Conservation (phyloP, 176 grass and related monocot species). For the Carex myosuroides region DNA sequence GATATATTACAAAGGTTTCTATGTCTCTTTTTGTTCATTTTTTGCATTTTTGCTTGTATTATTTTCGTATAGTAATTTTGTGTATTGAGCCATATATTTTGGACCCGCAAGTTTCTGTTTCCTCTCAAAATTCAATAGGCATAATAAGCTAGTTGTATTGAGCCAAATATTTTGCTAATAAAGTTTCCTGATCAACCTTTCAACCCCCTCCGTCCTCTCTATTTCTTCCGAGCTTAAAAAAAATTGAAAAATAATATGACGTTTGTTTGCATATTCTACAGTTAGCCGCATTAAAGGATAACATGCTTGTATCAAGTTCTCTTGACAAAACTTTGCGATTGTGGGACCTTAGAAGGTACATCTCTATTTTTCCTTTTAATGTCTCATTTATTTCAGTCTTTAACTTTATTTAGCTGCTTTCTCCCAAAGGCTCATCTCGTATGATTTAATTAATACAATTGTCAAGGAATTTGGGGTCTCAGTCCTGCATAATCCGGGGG, state of each 20-base stretch:
- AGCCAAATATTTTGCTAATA: neutral
- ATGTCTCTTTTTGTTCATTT: neutral
- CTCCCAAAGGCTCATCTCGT: neutral
- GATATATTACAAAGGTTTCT: slow-evolving; percentile 87
- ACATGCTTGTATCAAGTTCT: slow-evolving; percentile 91
- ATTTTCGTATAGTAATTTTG: neutral
- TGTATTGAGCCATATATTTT: too few species aligned
- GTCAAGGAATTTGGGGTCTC: slow-evolving; percentile 50
- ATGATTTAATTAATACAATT: neutral
- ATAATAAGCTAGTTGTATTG: neutral
- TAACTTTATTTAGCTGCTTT: neutral
- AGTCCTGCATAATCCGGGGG: slow-evolving; percentile 59
- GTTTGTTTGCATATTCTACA: slow-evolving; percentile 20
- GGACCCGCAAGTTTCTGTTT: neutral
- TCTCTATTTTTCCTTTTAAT: slow-evolving; percentile 5
- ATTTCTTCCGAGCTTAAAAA: neutral
- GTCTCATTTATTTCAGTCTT: neutral
- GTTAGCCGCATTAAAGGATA: slow-evolving; percentile 72
- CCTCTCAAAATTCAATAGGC: neutral
- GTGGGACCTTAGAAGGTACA: slow-evolving; percentile 87
- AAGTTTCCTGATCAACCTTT: neutral
- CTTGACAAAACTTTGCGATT: slow-evolving; percentile 85
- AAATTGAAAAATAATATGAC: neutral
- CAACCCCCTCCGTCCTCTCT: neutral
- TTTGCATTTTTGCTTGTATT: slow-evolving; percentile 15